Conservation (phyloP, 2,329 filamentous ascomycete genomes). For the Cercospora janseana region DNA sequence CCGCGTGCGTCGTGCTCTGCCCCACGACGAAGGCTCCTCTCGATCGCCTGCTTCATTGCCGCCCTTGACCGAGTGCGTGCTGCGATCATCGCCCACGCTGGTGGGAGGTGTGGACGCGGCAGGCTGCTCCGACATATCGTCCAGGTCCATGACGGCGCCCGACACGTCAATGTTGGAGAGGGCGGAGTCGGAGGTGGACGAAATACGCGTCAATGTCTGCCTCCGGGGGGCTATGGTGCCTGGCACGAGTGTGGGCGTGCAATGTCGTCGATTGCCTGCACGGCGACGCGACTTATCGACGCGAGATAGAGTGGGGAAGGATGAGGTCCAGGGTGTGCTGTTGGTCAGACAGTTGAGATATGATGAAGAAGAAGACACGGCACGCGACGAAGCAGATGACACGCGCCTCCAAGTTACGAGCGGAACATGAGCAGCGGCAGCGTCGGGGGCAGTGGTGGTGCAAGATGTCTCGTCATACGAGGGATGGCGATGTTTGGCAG, state of each 20-base stretch:
- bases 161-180: constrained; percentile 44
- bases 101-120: constrained; percentile 66
- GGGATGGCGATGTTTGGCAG: not conserved
- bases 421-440: constrained; percentile 2
- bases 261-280: constrained; percentile 3
- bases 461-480: constrained; percentile 1
- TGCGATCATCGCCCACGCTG: constrained; percentile 62
- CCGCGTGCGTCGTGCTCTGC: constrained; percentile 57
- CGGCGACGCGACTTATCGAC: constrained; percentile 3
- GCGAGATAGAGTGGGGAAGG: constrained; percentile 3
- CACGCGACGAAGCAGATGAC: not conserved
- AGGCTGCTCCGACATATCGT: constrained; percentile 48
- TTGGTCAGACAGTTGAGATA: not conserved
- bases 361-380: no score
- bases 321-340: not conserved
- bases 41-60: constrained; percentile 27
- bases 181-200: constrained; percentile 44
- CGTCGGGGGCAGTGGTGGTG: constrained; percentile 1
- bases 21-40: constrained; percentile 25
- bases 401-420: not conserved
- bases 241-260: not conserved
- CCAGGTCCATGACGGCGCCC: constrained; percentile 33
- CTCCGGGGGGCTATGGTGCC: constrained; percentile 1
- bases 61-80: constrained; percentile 45
- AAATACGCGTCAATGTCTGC: constrained; percentile 32